Evolutionary conservation across 148 eudicot species (phyloP).

Genomic region (Rhododendron molle): DNA sequence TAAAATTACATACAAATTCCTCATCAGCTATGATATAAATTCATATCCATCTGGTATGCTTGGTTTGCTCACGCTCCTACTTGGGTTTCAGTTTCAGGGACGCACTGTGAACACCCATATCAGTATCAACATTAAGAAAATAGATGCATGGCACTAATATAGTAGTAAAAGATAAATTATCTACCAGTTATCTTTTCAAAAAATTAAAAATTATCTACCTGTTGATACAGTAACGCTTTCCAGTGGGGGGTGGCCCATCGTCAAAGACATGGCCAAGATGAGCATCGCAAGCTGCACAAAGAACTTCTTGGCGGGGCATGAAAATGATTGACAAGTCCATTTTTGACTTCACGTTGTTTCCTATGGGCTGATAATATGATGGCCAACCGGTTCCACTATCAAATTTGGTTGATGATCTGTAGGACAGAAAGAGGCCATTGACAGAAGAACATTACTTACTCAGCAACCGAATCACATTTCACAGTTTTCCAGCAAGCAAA

Average conservation of each 20-base stretch:
- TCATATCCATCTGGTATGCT: neutral
- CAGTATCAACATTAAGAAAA: neutral
- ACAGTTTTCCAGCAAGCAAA: neutral
- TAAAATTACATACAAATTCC: neutral
- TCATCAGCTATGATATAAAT: neutral
- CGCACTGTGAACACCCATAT: conserved; percentile 39
- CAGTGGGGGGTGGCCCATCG: conserved; percentile 91
- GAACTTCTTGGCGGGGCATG: conserved; percentile 88
- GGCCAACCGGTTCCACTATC: conserved; percentile 99
- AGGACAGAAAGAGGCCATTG: neutral
- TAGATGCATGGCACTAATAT: neutral
- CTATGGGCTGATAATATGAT: conserved; percentile 69
- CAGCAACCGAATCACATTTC: too few species aligned
- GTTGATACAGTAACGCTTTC: conserved; percentile 87
- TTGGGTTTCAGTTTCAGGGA: conserved; percentile 64
- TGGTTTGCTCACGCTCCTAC: conserved; percentile 11
- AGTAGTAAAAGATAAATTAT: neutral
- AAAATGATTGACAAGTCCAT: conserved; percentile 76
- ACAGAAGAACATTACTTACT: too few species aligned
- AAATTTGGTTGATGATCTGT: conserved; percentile 82
- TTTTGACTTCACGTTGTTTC: conserved; percentile 78
- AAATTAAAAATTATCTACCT: conserved; percentile 39
- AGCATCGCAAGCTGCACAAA: conserved; percentile 78
- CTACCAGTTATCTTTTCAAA: conserved; percentile 44
- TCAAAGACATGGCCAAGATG: conserved; percentile 92